phyloP scores from a whole-genome alignment of 228 moss, liverwort and hornwort genomes.

The Sphagnum fallax region DNA sequence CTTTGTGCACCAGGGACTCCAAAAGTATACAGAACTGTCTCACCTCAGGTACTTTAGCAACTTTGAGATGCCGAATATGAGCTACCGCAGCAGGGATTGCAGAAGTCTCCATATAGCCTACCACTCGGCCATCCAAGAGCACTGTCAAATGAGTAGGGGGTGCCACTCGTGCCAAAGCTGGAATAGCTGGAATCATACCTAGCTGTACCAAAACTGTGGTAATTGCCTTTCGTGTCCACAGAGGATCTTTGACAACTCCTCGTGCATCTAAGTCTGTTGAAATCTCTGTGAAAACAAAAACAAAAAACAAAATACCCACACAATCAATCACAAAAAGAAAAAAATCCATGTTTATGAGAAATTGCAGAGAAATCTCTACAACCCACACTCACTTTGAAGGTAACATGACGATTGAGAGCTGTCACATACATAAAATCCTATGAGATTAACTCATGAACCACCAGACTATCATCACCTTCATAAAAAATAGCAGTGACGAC shows the following conservation, averaged over 20 bases:
- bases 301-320: background rate
- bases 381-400: too few species aligned
- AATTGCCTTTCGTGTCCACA: slow-evolving; percentile 66
- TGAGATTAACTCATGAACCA: too few species aligned
- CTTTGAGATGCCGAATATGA: slow-evolving; percentile 72
- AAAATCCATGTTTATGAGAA: too few species aligned
- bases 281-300: slow-evolving; percentile 36
- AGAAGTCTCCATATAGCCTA: slow-evolving; percentile 48
- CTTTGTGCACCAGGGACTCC: too few species aligned
- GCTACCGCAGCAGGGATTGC: slow-evolving; percentile 52
- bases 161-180: slow-evolving; percentile 52
- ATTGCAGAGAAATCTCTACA: too few species aligned
- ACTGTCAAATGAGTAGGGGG: slow-evolving; percentile 74
- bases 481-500: too few species aligned
- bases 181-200: slow-evolving; percentile 75
- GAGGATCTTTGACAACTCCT: slow-evolving; percentile 56
- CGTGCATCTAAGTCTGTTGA: slow-evolving; percentile 75
- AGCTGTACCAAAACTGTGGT: slow-evolving; percentile 55
- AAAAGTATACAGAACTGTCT: background rate
- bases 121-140: slow-evolving; percentile 73
- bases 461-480: too few species aligned
- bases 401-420: too few species aligned
- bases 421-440: too few species aligned
- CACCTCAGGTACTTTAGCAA: slow-evolving; percentile 63
- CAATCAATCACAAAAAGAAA: background rate